Evolutionary conservation across 2,329 filamentous ascomycete species (phyloP).

Genomic region (Xylariaceae sp.): DNA sequence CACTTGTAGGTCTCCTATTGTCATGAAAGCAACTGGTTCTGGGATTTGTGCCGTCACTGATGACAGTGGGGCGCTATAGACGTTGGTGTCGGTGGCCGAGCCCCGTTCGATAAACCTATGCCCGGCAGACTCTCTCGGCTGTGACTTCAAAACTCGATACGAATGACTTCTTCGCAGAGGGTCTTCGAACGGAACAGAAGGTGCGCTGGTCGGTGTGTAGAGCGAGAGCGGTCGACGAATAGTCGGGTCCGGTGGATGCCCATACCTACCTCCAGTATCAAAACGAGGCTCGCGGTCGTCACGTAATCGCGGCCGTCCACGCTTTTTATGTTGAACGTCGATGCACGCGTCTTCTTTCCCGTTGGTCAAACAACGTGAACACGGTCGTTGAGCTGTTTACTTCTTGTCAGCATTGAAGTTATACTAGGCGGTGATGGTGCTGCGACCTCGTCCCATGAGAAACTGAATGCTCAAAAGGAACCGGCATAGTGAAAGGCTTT

Average conservation of each 20-base stretch:
- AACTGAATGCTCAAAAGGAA: not conserved
- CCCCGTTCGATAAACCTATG: slow-evolving; percentile 49
- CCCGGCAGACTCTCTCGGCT: slow-evolving; percentile 43
- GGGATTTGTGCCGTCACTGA: slow-evolving; percentile 36
- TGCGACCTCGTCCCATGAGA: not conserved
- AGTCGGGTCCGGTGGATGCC: slow-evolving; percentile 41
- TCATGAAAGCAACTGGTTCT: slow-evolving; percentile 55
- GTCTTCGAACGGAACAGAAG: slow-evolving; percentile 43
- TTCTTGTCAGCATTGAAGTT: slow-evolving; percentile 32
- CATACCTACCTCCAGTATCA: slow-evolving; percentile 43
- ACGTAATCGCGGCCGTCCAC: slow-evolving; percentile 69
- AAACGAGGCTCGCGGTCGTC: slow-evolving; percentile 62
- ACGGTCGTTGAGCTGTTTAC: slow-evolving; percentile 64
- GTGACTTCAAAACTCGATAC: slow-evolving; percentile 52
- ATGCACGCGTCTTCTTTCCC: slow-evolving; percentile 76
- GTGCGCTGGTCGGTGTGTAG: slow-evolving; percentile 43
- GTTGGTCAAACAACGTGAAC: slow-evolving; percentile 69
- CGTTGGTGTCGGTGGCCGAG: slow-evolving; percentile 43
- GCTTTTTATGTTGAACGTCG: slow-evolving; percentile 82
- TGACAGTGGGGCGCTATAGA: slow-evolving; percentile 43
- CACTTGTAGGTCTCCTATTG: slow-evolving; percentile 50
- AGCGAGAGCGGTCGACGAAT: slow-evolving; percentile 47
- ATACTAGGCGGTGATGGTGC: not conserved
- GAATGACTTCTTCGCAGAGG: slow-evolving; percentile 42
- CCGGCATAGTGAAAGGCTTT: not conserved